phyloP scores from a whole-genome alignment of 2,329 filamentous ascomycete genomes.

The Piedraia hortae region DNA sequence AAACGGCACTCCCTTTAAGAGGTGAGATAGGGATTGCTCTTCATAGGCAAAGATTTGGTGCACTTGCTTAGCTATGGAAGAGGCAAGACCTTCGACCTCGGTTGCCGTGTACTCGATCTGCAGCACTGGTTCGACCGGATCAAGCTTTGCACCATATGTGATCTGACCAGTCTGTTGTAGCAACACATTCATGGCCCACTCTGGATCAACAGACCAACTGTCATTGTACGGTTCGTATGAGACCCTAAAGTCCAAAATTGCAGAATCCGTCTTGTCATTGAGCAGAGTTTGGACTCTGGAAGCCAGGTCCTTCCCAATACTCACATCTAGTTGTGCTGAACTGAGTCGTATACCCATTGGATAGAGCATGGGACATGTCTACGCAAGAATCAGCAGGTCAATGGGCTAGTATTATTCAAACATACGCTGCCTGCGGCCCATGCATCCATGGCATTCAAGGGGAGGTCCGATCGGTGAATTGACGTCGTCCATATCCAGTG shows the following conservation, averaged over 20 bases:
- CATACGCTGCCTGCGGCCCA: slow-evolving; percentile 79
- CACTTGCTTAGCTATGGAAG: slow-evolving; percentile 52
- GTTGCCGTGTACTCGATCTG: slow-evolving; percentile 44
- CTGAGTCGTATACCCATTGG: slow-evolving; percentile 60
- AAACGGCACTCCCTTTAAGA: slow-evolving; percentile 9
- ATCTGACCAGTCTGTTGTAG: no score
- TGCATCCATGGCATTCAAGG: slow-evolving; percentile 58
- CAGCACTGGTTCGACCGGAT: slow-evolving; percentile 37
- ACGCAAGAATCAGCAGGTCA: slow-evolving; percentile 1
- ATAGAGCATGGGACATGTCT: slow-evolving; percentile 74
- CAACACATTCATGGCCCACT: no score
- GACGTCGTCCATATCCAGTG: slow-evolving; percentile 92
- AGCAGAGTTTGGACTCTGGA: slow-evolving; percentile 63
- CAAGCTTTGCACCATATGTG: no score
- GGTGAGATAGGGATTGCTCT: slow-evolving; percentile 40
- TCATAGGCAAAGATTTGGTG: slow-evolving; percentile 64
- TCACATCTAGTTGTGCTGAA: slow-evolving; percentile 14
- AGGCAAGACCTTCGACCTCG: slow-evolving; percentile 38
- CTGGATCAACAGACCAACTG: background rate
- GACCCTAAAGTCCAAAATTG: slow-evolving; percentile 54
- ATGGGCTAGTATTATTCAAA: no score
- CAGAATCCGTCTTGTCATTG: slow-evolving; percentile 56
- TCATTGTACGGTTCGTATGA: slow-evolving; percentile 1
- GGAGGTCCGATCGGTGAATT: slow-evolving; percentile 65
- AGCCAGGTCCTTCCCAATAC: slow-evolving; percentile 26